phyloP scores from a whole-genome alignment of 176 grass and related monocot genomes.

The Avena atlantica region DNA sequence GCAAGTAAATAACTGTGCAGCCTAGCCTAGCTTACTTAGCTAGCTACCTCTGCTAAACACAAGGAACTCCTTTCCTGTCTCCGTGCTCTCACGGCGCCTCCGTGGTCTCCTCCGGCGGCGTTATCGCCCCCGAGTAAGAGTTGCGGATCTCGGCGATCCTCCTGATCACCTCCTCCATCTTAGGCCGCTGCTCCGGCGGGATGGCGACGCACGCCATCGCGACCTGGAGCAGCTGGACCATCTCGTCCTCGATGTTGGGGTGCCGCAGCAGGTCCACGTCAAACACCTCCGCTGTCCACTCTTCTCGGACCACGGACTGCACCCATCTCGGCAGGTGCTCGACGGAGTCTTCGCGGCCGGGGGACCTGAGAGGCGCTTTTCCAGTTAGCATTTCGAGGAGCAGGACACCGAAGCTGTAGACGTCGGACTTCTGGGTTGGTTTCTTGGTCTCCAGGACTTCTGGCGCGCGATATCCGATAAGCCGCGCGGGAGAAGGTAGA shows the following conservation, averaged over 20 bases:
- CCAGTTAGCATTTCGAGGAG: conserved; percentile 94
- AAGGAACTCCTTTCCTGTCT: neutral
- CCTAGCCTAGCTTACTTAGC: conserved; percentile 32
- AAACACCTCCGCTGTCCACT: conserved; percentile 95
- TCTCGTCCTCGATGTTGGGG: conserved; percentile 88
- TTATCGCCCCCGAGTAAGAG: conserved; percentile 59
- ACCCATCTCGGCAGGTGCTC: conserved; percentile 88
- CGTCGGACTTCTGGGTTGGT: conserved; percentile 80
- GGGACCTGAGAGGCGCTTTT: conserved; percentile 86
- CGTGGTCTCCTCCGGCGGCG: conserved; percentile 60
- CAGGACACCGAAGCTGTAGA: conserved; percentile 91
- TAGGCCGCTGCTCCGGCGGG: conserved; percentile 68
- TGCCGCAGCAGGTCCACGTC: conserved; percentile 75
- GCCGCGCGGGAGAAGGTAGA: conserved; percentile 49
- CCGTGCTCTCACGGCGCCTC: conserved; percentile 35
- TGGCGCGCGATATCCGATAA: conserved; percentile 80
- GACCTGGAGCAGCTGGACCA: conserved; percentile 95
- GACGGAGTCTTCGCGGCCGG: conserved; percentile 52
- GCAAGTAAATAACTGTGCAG: conserved; percentile 49
- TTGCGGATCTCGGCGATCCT: conserved; percentile 67
- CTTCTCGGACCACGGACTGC: conserved; percentile 90
- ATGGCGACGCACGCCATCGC: conserved; percentile 80
- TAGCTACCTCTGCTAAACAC: conserved; percentile 49
- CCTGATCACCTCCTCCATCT: conserved; percentile 85
- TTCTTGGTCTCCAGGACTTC: conserved; percentile 85